Conservation (phyloP, 169 alveolate species). For the Babesia sp. region DNA sequence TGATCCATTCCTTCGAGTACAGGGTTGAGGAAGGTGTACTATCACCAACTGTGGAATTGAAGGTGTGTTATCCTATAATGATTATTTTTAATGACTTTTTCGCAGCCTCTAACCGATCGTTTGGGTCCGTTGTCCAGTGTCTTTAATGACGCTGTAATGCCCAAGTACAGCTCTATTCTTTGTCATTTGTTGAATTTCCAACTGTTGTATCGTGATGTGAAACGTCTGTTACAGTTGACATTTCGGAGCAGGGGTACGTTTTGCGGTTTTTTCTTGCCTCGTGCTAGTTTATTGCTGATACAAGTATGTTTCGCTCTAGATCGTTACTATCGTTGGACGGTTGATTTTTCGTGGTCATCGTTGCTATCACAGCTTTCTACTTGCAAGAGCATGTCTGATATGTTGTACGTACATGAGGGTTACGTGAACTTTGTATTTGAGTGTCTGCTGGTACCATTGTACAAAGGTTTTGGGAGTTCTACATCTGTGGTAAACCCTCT, state of each 20-base stretch:
- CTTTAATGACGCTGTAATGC: constrained; percentile 6
- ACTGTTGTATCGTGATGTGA: constrained; percentile 3
- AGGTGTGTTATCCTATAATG: background rate
- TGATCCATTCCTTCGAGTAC: constrained; percentile 13
- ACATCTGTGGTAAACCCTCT: background rate
- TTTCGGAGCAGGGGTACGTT: background rate
- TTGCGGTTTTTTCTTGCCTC: constrained; percentile 27
- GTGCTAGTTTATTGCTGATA: constrained; percentile 19
- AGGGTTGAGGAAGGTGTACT: background rate
- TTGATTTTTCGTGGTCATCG: constrained; percentile 12
- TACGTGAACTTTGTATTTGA: constrained; percentile 9
- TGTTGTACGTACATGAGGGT: constrained; percentile 7
- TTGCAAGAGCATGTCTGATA: background rate
- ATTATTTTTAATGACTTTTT: background rate
- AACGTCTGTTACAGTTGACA: background rate
- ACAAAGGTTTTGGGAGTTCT: background rate
- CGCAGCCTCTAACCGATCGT: background rate
- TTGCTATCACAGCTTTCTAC: background rate
- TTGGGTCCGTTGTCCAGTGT: background rate
- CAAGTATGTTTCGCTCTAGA: constrained; percentile 4
- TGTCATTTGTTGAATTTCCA: constrained; percentile 18
- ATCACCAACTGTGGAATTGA: background rate
- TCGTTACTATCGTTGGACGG: constrained; percentile 20
- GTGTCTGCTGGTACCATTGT: constrained; percentile 22
- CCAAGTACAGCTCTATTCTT: background rate